Evolutionary conservation across 2,329 filamentous ascomycete species (phyloP).

Genomic region (Colletotrichum magnum): DNA sequence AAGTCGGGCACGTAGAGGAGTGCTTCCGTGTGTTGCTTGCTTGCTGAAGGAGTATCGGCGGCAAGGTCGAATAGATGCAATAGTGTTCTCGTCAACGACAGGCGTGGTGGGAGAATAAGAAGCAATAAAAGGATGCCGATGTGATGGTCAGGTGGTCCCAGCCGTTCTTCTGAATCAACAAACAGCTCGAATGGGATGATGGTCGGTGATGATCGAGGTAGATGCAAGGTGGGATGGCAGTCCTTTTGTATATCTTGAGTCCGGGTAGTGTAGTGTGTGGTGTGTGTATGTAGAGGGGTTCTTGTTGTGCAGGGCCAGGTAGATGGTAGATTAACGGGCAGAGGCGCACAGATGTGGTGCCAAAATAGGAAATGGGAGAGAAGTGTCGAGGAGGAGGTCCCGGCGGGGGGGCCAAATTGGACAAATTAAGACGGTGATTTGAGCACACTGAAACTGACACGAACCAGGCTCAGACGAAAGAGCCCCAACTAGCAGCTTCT

Average conservation of each 20-base stretch:
- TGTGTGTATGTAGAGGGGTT: constrained; percentile 15
- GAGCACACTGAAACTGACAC: constrained; percentile 47
- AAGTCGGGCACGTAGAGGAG: constrained; percentile 31
- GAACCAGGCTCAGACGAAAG: constrained; percentile 47
- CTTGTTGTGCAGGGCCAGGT: constrained; percentile 27
- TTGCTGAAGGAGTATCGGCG: constrained; percentile 23
- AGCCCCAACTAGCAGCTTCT: constrained; percentile 40
- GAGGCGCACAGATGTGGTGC: constrained; percentile 53
- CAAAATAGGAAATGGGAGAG: constrained; percentile 57
- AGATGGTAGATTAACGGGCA: constrained; percentile 46
- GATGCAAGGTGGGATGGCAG: constrained; percentile 40
- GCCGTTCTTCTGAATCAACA: constrained; percentile 40
- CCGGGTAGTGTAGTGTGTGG: constrained; percentile 31
- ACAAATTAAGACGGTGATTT: constrained; percentile 43
- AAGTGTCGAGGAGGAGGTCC: constrained; percentile 47
- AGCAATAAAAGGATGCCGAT: constrained; percentile 35
- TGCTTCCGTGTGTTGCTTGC: constrained; percentile 16
- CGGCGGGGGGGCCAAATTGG: constrained; percentile 44
- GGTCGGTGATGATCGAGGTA: constrained; percentile 26
- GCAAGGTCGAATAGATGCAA: constrained; percentile 1
- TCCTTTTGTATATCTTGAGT: constrained; percentile 41
- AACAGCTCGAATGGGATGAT: constrained; percentile 42
- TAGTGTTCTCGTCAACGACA: constrained; percentile 39
- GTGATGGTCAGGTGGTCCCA: constrained; percentile 39
- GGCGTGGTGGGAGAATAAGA: constrained; percentile 32